Evolutionary conservation across 257 asterid species (phyloP), one percentile per base, ranked within the genome.

Genomic region (Cinchona pubescens): DNA sequence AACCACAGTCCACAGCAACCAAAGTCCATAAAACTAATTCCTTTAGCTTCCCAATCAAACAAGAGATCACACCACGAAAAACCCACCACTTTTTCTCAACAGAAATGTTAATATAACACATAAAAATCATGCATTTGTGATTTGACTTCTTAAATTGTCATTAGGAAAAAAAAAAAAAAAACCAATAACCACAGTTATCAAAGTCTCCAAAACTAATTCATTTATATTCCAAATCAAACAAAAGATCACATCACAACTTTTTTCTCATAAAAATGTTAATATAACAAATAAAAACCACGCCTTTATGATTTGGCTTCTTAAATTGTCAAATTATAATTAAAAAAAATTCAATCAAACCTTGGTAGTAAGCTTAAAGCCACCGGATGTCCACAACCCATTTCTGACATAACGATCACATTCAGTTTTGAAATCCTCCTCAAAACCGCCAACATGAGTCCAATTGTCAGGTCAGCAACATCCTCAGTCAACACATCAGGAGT

Each of bases 401-500:
- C 96, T 88, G 78, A 92, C 94, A 75, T 73, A 87, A 35, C 82
- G 83, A 80, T 94, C 94, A 34, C 94, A 86, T 60, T 56, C 92
- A 37, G 89, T n/a, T n/a, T n/a, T n/a, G n/a, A 88, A 65, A 94
- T 76, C 76, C 87, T 87, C 87, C 98, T 79, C 68, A 91, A 40
- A 38, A 85, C 90, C 30, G 96, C 88, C 81, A 94, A 73, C 83
- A 86, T 87, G 87, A 94, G 70, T 45, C 90, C 97, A 19, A 92
- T 84, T 14, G 98, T 97, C 73, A 92, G n/a, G 76, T 94, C 98
- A 43, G 98, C 99, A 75, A 90, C 96, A 76, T 94, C 99, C 63
- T 90, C 99, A 10, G 96, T 90, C 82, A 94, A 79, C 73, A 94
- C 97, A 70, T 90, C 96, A 45, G 97, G 98, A 0, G 97, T 94